Base-by-base conservation (phyloP, 768 basidiomycete species). In the Chalciporus pseudorubinellus region DNA sequence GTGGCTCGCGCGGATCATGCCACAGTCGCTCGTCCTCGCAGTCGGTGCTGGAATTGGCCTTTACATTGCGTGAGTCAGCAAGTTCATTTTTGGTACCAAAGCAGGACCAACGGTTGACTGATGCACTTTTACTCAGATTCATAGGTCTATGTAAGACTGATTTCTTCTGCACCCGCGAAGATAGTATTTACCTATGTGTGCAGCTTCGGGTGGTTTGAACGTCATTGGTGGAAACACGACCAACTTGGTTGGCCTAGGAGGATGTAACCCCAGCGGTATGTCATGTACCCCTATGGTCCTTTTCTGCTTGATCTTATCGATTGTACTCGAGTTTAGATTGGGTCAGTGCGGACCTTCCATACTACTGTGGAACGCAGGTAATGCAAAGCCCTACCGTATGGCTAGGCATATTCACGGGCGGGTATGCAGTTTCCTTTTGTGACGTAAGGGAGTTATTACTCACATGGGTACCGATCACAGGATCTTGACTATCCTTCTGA, bases 1-100 rank as follows among this genome's bases (percentile, higher is more conserved):
- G 72, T 94, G 90, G 92, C 77, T 94, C 5, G 89, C 86, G 13
- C 82, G 92, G 14, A 80, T 91, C 50, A 92, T 94, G 82, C 92
- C 92, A 1, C 87, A 89, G 56, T 92, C 91, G 3, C 78, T 94
- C 22, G 84, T 92, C 4, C 77, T 92, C 49, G 85, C 91, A 2
- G 88, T 92, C 11, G 92, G 91, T 39, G 82, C 88, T 33, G 92
- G 91, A 51, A 92, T 94, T 60, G 92, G 92, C 53, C 68, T 94
- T 16, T 94, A 89, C 70, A 89, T 94, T 57, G 89, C 90, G 77
- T 89, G 60, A 62, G 83, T 79, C 22, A 39, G 10, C 52, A 14
- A 39, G 48, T 16, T 39, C 26, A 31, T 46, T 29, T 22, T 31
- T 45, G 14, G 53, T 51, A 39, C 21, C 22, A 5, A 26, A 1